Base-by-base conservation (phyloP, 2,329 filamentous ascomycete genomes). In the Didymella exigua region DNA sequence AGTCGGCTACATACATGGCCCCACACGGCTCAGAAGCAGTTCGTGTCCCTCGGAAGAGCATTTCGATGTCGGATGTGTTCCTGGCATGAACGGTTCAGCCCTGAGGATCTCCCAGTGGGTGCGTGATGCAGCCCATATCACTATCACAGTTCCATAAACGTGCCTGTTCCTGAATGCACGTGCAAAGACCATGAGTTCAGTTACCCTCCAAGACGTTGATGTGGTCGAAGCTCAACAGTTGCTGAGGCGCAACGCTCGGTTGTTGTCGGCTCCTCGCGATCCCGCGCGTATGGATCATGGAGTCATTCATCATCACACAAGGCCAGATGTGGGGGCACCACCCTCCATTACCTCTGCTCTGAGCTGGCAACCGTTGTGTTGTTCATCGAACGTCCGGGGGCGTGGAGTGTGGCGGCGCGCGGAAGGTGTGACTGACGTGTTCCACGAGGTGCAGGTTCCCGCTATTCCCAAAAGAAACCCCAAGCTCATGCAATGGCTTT, bases 151-250 rank as follows among this genome's bases (percentile, higher is more conserved):
- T 45, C 59, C 56, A 45, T 50, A 61, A 52, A 47, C 55, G 49
- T 55, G 61, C 59, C 60, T 46, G 63, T 66, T 61, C 63, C 63
- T 64, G 61, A 52, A 60, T 49, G 38, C 53, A 48, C 47, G 58
- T 65, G 65, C 64, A 67, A 59, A 62, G 64, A 59, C 64, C 67
- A 67, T 62, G 50, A 52, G 65, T 68, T 68, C 63, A 56, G 44
- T 60, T 44, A 56, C 54, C 53, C 55, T 33, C 37, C 53, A 37
- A 26, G 41, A 42, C 42, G 45, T 54, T 41, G 49, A 56, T 51
- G 36, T 48, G 49, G 21, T 52, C 27, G 55, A 48, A 51, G 52
- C 46, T 50, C 30, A 47, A 30, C 41, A 36, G 31, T 47, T 50
- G 49, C 59, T 61, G 51, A 49, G 45, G 45, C 24, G 37, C 56